Percentiles rank a stretch among this genome's conserved stretches.
phyloP scores from a whole-genome alignment of 1,284 basidiomycete species.

The Anthracocystis walkeri region DNA sequence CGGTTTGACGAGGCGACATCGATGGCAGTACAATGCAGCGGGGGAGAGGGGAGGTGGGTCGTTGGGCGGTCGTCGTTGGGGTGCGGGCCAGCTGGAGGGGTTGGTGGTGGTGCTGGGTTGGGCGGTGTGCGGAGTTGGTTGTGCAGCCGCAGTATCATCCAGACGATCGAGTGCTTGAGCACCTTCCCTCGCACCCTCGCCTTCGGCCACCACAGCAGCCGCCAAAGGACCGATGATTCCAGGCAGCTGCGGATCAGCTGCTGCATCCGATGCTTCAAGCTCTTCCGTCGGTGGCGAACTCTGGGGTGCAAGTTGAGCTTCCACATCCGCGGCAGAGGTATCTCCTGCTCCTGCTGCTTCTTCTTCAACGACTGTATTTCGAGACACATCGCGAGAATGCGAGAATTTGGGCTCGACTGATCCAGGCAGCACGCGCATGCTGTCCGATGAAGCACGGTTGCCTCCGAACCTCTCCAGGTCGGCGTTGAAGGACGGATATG shows the following conservation, averaged over 20 bases:
- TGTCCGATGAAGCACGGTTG: conserved; percentile 37
- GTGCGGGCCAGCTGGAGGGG: conserved; percentile 20
- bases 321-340: conserved; percentile 10
- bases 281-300: background rate
- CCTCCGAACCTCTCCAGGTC: conserved; percentile 41
- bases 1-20: conserved; percentile 75
- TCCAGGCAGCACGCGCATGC: conserved; percentile 48
- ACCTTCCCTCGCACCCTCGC: conserved; percentile 14
- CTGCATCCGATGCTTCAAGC: conserved; percentile 1
- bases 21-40: conserved; percentile 61
- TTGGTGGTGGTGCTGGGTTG: background rate
- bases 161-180: background rate
- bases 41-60: conserved; percentile 38
- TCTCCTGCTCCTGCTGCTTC: conserved; percentile 6
- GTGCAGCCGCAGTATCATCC: background rate
- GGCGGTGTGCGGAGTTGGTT: background rate
- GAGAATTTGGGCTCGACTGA: conserved; percentile 31
- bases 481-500: conserved; percentile 33
- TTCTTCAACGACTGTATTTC: conserved; percentile 13
- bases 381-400: conserved; percentile 17
- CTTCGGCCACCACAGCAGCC: conserved; percentile 17
- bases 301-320: conserved; percentile 10
- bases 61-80: conserved; percentile 27
- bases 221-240: conserved; percentile 28
- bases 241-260: conserved; percentile 25